phyloP scores from a whole-genome alignment of 2,329 filamentous ascomycete species.

The Magnaporthiopsis poae region DNA sequence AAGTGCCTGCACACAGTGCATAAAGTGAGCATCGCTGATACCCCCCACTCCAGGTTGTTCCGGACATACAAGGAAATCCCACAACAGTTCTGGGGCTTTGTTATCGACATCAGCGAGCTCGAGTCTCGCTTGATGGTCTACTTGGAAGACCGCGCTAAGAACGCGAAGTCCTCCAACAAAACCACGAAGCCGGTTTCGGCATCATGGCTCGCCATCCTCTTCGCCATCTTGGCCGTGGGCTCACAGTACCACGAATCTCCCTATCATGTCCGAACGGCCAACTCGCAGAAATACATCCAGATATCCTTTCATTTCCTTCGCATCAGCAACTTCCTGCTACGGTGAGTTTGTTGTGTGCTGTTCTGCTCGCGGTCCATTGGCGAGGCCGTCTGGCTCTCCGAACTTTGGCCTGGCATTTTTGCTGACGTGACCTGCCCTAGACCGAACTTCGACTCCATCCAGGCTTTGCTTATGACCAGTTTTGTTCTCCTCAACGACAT shows the following conservation, averaged over 20 bases:
- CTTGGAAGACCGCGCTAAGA: slow-evolving; percentile 52
- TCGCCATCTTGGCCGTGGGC: slow-evolving; percentile 54
- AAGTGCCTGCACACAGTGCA: neutral
- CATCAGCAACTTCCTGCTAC: slow-evolving; percentile 52
- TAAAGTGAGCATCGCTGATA: neutral
- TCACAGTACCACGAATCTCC: slow-evolving; percentile 58
- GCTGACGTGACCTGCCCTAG: slow-evolving; percentile 20
- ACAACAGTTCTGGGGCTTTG: slow-evolving; percentile 59
- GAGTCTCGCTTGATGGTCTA: slow-evolving; percentile 57
- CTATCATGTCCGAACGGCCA: slow-evolving; percentile 49
- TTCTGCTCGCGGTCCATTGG: no score
- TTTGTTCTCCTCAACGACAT: slow-evolving; percentile 59
- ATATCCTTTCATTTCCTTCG: slow-evolving; percentile 57
- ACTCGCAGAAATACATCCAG: slow-evolving; percentile 52
- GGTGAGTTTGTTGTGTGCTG: slow-evolving; percentile 25
- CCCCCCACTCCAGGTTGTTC: slow-evolving; percentile 38
- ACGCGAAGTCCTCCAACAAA: slow-evolving; percentile 36
- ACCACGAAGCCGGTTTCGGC: slow-evolving; percentile 46
- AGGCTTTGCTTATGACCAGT: slow-evolving; percentile 51
- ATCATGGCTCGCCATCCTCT: slow-evolving; percentile 57
- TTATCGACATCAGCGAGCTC: slow-evolving; percentile 56
- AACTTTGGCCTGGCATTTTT: slow-evolving; percentile 7
- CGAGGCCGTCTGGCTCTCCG: no score
- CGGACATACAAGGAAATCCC: slow-evolving; percentile 58
- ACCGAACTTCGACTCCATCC: slow-evolving; percentile 56